Percentiles rank a stretch among this genome's conserved stretches.
phyloP scores from a whole-genome alignment of 1,139 yeast genomes.

The Candida dubliniensis region DNA sequence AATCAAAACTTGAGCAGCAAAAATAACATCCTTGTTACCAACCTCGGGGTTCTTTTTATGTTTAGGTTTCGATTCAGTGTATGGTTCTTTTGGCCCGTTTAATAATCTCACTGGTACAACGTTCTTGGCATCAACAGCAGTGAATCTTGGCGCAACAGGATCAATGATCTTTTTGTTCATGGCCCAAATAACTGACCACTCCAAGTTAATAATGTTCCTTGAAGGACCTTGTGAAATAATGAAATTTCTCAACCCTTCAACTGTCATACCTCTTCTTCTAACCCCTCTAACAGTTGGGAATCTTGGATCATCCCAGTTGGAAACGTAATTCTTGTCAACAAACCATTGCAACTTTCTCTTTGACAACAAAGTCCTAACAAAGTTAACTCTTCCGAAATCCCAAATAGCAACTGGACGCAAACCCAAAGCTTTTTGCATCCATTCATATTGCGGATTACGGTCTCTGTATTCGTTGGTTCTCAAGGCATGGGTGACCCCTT shows the following conservation, averaged over 20 bases:
- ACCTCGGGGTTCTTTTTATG: slow-evolving; percentile 95
- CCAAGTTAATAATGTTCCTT: slow-evolving; percentile 90
- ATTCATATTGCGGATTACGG: slow-evolving; percentile 95
- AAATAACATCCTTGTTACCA: slow-evolving; percentile 80
- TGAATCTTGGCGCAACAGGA: slow-evolving; percentile 93
- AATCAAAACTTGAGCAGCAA: slow-evolving; percentile 61
- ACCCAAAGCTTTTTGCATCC: slow-evolving; percentile 81
- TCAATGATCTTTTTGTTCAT: slow-evolving; percentile 94
- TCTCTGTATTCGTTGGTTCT: slow-evolving; percentile 98
- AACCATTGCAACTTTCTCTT: slow-evolving; percentile 99
- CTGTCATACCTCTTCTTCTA: slow-evolving; percentile 98
- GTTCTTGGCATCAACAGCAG: slow-evolving; percentile 65
- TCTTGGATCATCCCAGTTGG: slow-evolving; percentile 98
- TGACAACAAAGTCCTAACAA: slow-evolving; percentile 88
- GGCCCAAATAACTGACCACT: slow-evolving; percentile 97
- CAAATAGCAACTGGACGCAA: slow-evolving; percentile 92
- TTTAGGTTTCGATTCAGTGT: slow-evolving; percentile 75
- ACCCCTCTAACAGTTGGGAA: slow-evolving; percentile 99
- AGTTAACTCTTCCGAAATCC: slow-evolving; percentile 97
- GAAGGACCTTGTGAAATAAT: slow-evolving; percentile 96
- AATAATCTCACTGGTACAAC: slow-evolving; percentile 65
- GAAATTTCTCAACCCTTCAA: slow-evolving; percentile 92
- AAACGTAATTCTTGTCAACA: slow-evolving; percentile 82
- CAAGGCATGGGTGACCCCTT: slow-evolving; percentile 96
- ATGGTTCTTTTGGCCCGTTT: slow-evolving; percentile 68